Conservation (phyloP, 371 early-diverging fungal species). For the Chytridium lagenaria region DNA sequence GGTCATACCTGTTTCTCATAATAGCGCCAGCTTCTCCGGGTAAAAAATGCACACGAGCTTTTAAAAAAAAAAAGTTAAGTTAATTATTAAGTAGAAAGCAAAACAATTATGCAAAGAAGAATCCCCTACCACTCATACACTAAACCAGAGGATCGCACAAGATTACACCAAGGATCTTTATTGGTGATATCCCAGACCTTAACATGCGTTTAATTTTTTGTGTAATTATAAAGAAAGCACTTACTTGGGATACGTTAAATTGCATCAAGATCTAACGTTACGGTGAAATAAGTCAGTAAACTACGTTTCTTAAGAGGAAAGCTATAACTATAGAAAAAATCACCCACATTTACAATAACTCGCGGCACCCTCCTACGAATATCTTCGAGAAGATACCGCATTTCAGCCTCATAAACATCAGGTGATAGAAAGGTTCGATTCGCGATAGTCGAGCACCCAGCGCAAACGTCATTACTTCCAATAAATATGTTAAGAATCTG, state of each 20-base stretch:
- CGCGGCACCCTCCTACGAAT: conserved; percentile 26
- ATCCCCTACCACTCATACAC: conserved; percentile 31
- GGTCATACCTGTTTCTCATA: not conserved
- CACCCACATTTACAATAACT: conserved; percentile 37
- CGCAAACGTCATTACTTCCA: conserved; percentile 72
- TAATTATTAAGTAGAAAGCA: not conserved
- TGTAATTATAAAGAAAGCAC: no score
- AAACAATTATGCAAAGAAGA: not conserved
- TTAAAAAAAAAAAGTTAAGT: no score
- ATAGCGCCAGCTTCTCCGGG: conserved; percentile 19
- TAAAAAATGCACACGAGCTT: conserved; percentile 33
- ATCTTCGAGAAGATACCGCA: conserved; percentile 14
- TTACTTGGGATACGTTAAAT: conserved; percentile 41
- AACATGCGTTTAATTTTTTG: no score
- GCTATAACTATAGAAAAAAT: not conserved
- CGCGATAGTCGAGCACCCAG: conserved; percentile 22
- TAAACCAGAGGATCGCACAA: conserved; percentile 20
- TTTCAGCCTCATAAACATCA: conserved; percentile 13
- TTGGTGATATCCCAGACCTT: conserved; percentile 30
- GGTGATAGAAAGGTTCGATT: conserved; percentile 24
- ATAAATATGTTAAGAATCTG: conserved; percentile 65
- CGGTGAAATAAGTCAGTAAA: not conserved
- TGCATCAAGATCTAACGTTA: not conserved
- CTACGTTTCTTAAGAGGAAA: no score
- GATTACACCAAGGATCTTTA: conserved; percentile 26